Conservation (phyloP, 2,329 filamentous ascomycete species). For the Sclerotinia subarctica region DNA sequence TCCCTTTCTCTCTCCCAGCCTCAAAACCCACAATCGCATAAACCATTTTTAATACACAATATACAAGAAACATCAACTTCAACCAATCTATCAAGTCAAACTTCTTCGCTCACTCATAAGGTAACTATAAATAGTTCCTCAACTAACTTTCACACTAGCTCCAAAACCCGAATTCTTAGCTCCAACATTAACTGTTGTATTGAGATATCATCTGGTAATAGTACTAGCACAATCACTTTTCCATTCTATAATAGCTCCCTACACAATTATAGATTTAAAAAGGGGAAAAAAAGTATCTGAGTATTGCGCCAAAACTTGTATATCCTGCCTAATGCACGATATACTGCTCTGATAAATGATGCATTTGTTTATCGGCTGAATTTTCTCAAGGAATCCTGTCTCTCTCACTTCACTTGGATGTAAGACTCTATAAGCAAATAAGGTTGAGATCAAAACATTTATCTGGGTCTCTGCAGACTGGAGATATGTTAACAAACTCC, state of each 20-base stretch:
- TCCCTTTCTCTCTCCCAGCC: too few relatives aligned
- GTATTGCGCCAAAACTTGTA: conserved; percentile 28
- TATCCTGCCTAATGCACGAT: background rate
- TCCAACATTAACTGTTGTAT: conserved; percentile 42
- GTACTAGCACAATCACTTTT: conserved; percentile 42
- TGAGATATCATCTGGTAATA: conserved; percentile 34
- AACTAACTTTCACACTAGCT: conserved; percentile 32
- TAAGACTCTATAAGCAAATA: background rate
- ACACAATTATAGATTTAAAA: conserved; percentile 42
- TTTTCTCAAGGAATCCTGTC: background rate
- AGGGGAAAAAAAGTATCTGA: conserved; percentile 40
- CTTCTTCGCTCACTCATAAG: conserved; percentile 39
- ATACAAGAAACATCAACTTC: conserved; percentile 41
- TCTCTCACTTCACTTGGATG: background rate
- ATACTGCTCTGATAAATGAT: background rate
- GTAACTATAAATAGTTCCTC: conserved; percentile 40
- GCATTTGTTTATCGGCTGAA: too few relatives aligned
- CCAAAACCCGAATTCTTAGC: conserved; percentile 38
- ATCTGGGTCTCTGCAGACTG: too few relatives aligned
- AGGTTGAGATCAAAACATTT: too few relatives aligned
- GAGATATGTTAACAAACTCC: too few relatives aligned
- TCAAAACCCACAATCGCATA: too few relatives aligned
- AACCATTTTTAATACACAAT: conserved; percentile 15
- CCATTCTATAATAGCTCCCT: conserved; percentile 44
- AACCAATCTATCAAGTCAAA: conserved; percentile 41